Evolutionary conservation across 2,329 filamentous ascomycete species (phyloP).

Genomic region (Bipolaris sorokiniana): DNA sequence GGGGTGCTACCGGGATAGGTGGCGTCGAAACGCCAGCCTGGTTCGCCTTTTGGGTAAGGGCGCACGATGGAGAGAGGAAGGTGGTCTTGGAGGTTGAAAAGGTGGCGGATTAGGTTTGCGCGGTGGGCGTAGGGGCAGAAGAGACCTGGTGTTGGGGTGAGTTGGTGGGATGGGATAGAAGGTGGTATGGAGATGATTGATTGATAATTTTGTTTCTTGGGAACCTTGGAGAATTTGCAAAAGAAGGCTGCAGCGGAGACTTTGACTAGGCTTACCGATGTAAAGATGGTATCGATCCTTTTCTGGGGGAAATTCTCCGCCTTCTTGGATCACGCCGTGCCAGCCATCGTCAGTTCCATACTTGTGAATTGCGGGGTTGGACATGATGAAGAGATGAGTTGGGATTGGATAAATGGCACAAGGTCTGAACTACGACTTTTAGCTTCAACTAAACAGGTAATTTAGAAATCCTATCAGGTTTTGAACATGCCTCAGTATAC

Average conservation of each 20-base stretch:
- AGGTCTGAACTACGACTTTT: background rate
- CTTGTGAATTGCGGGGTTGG: slow-evolving; percentile 40
- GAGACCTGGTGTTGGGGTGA: slow-evolving; percentile 53
- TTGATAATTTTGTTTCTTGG: background rate
- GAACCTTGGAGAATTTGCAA: background rate
- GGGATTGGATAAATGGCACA: background rate
- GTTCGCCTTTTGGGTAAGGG: slow-evolving; percentile 69
- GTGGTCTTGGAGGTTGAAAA: slow-evolving; percentile 63
- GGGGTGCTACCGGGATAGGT: slow-evolving; percentile 65
- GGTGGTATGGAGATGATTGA: background rate
- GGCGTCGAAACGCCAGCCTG: slow-evolving; percentile 66
- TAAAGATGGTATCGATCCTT: slow-evolving; percentile 62
- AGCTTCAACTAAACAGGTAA: background rate
- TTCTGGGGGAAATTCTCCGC: slow-evolving; percentile 58
- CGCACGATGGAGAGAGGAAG: slow-evolving; percentile 65
- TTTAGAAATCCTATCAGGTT: background rate
- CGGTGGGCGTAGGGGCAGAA: slow-evolving; percentile 72
- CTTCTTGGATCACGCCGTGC: slow-evolving; percentile 58
- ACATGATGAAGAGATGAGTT: slow-evolving; percentile 5
- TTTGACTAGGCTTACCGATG: slow-evolving; percentile 47
- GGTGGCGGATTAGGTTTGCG: slow-evolving; percentile 62
- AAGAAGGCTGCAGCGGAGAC: too few species aligned
- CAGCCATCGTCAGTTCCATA: slow-evolving; percentile 55
- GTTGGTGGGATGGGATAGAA: background rate
- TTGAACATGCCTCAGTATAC: background rate